These are phyloP conservation scores for Pyrenochaeta sp. DNA, from an alignment of 2,329 filamentous ascomycete species.

Conservation along the genomic window DNA sequence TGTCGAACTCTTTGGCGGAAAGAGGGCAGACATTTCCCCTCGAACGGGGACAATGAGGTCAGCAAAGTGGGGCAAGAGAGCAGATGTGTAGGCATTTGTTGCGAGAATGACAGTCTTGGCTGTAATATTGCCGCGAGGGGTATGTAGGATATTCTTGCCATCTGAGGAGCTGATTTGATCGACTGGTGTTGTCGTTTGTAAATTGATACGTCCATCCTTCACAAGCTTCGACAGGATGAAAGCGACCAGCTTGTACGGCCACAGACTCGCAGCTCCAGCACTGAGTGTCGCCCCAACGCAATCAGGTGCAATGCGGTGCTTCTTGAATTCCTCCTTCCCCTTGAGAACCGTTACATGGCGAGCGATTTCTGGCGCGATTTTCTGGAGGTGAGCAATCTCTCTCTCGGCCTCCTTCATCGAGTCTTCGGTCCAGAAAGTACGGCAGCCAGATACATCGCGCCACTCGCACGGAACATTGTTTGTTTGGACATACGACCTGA, in stretches of 20 bases:
- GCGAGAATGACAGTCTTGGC: conserved; percentile 75
- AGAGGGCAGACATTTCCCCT: conserved; percentile 74
- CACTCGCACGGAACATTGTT: conserved; percentile 75
- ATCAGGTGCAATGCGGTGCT: conserved; percentile 56
- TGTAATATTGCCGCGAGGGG: conserved; percentile 71
- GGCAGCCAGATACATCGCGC: conserved; percentile 68
- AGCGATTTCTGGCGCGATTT: conserved; percentile 66
- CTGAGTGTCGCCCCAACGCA: conserved; percentile 72
- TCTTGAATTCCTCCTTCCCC: conserved; percentile 56
- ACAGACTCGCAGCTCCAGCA: conserved; percentile 71
- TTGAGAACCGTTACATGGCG: conserved; percentile 50
- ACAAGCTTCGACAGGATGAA: conserved; percentile 72
- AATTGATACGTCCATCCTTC: conserved; percentile 65
- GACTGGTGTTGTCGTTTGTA: conserved; percentile 78
- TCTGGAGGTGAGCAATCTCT: conserved; percentile 61
- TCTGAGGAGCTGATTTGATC: conserved; percentile 39
- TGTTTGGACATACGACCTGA: conserved; percentile 65
- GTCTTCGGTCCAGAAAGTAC: conserved; percentile 66
- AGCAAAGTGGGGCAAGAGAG: conserved; percentile 73
- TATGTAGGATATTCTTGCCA: conserved; percentile 68
- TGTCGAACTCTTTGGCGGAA: conserved; percentile 59
- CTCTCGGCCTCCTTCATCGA: conserved; percentile 63
- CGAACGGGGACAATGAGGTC: conserved; percentile 79
- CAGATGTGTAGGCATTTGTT: conserved; percentile 85
- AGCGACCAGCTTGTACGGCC: conserved; percentile 85